Percentiles rank a stretch among this genome's conserved stretches.
Evolutionary conservation across 352 stramenopile species (phyloP).

Genomic region (Pythium diclinum): DNA sequence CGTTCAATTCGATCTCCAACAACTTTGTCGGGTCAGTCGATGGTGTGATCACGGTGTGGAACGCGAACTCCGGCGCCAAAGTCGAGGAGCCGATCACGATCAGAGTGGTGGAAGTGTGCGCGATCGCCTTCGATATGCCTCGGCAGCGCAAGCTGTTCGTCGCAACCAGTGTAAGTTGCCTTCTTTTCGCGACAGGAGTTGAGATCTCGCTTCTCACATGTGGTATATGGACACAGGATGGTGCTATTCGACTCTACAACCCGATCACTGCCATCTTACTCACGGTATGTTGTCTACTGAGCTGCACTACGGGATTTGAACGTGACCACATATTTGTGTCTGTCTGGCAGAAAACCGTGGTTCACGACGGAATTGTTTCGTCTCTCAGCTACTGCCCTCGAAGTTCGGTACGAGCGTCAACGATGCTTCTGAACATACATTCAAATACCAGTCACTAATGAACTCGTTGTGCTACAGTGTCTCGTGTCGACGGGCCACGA

Average conservation of each 20-base stretch:
- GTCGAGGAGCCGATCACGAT: constrained; percentile 51
- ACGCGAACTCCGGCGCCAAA: constrained; percentile 55
- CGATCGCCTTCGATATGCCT: constrained; percentile 54
- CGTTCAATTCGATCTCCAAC: constrained; percentile 62
- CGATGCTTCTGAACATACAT: too few species aligned
- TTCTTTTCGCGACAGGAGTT: too few species aligned
- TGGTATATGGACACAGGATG: too few species aligned
- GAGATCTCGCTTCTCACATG: too few species aligned
- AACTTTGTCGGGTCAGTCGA: constrained; percentile 57
- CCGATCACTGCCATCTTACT: constrained; percentile 54
- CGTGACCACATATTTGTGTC: background rate
- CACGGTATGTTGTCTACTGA: constrained; percentile 28
- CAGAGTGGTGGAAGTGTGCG: constrained; percentile 51
- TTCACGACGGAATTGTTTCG: constrained; percentile 57
- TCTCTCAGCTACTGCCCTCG: constrained; percentile 58
- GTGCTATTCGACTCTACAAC: constrained; percentile 64
- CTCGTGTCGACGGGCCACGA: constrained; percentile 63
- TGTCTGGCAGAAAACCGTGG: constrained; percentile 35
- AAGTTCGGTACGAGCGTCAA: constrained; percentile 38
- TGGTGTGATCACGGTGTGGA: constrained; percentile 65
- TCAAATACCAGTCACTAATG: too few species aligned
- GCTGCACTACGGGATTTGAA: background rate
- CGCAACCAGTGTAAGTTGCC: constrained; percentile 52
- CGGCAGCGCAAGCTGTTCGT: constrained; percentile 68
- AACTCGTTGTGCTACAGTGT: constrained; percentile 31